These are phyloP conservation scores for Lactarius hengduanensis DNA, from an alignment of 768 basidiomycete genomes.

Conservation along the genomic window DNA sequence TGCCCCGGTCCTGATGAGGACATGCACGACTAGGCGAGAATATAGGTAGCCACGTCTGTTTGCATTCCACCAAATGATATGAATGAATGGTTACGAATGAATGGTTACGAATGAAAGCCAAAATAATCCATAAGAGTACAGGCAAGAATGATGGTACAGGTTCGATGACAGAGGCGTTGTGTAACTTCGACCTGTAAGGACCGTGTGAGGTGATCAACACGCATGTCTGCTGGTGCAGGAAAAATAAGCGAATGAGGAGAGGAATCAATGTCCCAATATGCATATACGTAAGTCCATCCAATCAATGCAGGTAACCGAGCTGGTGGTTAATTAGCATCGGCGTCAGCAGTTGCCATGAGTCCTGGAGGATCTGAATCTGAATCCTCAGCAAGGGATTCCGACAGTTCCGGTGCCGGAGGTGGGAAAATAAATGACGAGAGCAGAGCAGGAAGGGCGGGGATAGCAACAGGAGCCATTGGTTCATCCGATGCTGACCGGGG, in stretches of 20 bases:
- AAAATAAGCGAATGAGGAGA: constrained; percentile 8
- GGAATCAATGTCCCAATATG: constrained; percentile 15
- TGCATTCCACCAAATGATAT: constrained; percentile 6
- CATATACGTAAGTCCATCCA: constrained; percentile 6
- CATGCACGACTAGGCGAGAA: constrained; percentile 60
- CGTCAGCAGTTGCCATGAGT: constrained; percentile 8
- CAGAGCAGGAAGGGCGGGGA: constrained; percentile 64
- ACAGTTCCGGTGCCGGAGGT: constrained; percentile 13
- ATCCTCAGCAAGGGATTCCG: constrained; percentile 1
- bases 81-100: constrained; percentile 6
- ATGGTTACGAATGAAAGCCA: not conserved
- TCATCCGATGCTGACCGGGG: constrained; percentile 33
- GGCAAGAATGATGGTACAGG: constrained; percentile 20
- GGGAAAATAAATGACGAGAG: constrained; percentile 37
- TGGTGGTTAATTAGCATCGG: constrained; percentile 1
- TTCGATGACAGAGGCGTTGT: constrained; percentile 8
- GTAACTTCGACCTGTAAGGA: constrained; percentile 15
- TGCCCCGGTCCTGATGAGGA: constrained; percentile 81
- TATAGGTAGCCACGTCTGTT: not conserved
- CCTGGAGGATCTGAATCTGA: constrained; percentile 14
- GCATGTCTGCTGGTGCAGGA: constrained; percentile 9
- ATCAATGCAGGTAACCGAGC: constrained; percentile 6
- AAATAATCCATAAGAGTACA: constrained; percentile 20
- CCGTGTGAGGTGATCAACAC: constrained; percentile 18
- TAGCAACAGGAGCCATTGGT: constrained; percentile 51